Conservation (phyloP, 1,139 yeast genomes). For the Taphrina sp. region DNA sequence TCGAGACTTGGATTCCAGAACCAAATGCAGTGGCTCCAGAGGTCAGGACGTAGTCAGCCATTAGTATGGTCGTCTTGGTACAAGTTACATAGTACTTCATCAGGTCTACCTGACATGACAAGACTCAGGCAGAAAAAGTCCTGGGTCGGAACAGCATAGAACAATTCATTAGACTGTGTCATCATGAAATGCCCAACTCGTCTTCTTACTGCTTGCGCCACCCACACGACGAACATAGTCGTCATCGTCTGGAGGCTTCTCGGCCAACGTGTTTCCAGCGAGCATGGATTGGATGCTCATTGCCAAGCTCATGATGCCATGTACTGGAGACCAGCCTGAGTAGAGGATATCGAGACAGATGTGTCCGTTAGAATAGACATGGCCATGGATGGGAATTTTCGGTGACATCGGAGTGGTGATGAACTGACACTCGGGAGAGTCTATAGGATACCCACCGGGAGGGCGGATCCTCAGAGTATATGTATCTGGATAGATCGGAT, state of each 20-base stretch:
- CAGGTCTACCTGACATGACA: no score
- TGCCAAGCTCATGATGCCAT: slow-evolving; percentile 12
- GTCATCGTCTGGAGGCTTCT: slow-evolving; percentile 26
- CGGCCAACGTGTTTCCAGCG: slow-evolving; percentile 19
- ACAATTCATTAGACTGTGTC: slow-evolving; percentile 27
- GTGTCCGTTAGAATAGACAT: slow-evolving; percentile 23
- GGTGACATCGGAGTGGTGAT: neutral
- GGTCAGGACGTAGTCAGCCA: no score
- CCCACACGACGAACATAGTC: slow-evolving; percentile 12
- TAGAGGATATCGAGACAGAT: slow-evolving; percentile 31
- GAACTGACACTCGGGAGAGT: slow-evolving; percentile 15
- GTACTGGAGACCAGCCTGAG: slow-evolving; percentile 27
- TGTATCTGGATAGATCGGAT: slow-evolving; percentile 15
- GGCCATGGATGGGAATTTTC: slow-evolving; percentile 16
- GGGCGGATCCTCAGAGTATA: slow-evolving; percentile 9
- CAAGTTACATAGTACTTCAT: no score
- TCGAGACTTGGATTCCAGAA: slow-evolving; percentile 20
- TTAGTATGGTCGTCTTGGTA: no score
- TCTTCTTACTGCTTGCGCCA: slow-evolving; percentile 17
- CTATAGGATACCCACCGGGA: slow-evolving; percentile 16
- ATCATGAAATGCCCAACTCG: slow-evolving; percentile 25
- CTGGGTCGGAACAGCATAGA: no score
- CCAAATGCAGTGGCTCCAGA: no score
- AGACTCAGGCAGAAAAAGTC: no score
- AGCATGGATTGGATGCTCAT: slow-evolving; percentile 22